phyloP scores from a whole-genome alignment of 345 rosid genomes.

The Aethionema arabicum region DNA sequence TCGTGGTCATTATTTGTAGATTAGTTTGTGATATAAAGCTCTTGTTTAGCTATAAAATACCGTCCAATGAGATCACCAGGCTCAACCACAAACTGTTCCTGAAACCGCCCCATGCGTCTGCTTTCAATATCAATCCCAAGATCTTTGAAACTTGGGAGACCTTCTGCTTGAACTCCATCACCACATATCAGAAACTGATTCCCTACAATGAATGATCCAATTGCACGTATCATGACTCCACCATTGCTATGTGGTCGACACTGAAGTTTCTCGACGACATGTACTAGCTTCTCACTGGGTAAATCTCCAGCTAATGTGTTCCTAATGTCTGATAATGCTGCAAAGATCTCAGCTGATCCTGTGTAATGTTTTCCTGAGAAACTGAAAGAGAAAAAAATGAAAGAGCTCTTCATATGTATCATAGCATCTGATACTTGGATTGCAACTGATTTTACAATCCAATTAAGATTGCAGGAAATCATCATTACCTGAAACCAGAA shows the following conservation, averaged over 20 bases:
- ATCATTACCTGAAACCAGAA: conserved; percentile 68
- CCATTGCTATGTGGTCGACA: conserved; percentile 65
- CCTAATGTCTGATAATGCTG: conserved; percentile 56
- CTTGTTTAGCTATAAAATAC: conserved; percentile 66
- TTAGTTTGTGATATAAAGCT: conserved; percentile 54
- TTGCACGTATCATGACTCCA: conserved; percentile 74
- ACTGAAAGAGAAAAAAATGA: conserved; percentile 38
- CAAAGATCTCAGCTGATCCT: conserved; percentile 62
- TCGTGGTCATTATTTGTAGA: neutral
- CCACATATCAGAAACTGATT: conserved; percentile 93
- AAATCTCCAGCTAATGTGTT: conserved; percentile 80
- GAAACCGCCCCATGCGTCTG: conserved; percentile 80
- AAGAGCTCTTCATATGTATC: neutral
- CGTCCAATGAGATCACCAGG: conserved; percentile 60
- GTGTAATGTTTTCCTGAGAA: conserved; percentile 51
- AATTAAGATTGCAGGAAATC: too few species aligned
- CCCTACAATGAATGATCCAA: conserved; percentile 81
- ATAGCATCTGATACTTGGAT: too few species aligned
- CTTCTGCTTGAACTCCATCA: conserved; percentile 88
- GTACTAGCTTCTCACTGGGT: conserved; percentile 80
- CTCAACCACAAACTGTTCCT: conserved; percentile 78
- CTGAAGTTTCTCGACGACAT: conserved; percentile 84
- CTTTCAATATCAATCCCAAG: conserved; percentile 69
- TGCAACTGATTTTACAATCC: too few species aligned
- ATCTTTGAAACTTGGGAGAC: conserved; percentile 80